Percentiles rank a stretch among this genome's conserved stretches.
Evolutionary conservation across 2,329 filamentous ascomycete species (phyloP).

Genomic region (Alternaria viburni): DNA sequence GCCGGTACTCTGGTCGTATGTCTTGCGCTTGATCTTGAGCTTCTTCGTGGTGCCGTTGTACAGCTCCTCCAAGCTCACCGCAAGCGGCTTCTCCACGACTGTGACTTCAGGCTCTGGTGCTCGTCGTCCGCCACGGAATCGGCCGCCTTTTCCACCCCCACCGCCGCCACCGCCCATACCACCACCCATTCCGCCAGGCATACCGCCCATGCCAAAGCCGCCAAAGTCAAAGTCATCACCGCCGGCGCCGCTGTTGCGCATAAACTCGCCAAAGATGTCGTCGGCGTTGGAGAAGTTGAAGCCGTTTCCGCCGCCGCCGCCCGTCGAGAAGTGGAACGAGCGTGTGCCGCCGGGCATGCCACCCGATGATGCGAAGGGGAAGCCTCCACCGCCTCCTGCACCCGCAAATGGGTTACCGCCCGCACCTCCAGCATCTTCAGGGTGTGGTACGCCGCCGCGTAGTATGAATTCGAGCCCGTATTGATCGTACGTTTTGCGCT

Average conservation of each 20-base stretch:
- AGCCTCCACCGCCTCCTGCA: slow-evolving; percentile 53
- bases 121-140: slow-evolving; percentile 50
- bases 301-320: slow-evolving; percentile 61
- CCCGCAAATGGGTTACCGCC: slow-evolving; percentile 55
- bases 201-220: slow-evolving; percentile 48
- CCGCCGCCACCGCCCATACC: slow-evolving; percentile 61
- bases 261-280: slow-evolving; percentile 84
- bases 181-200: slow-evolving; percentile 36
- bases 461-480: slow-evolving; percentile 93
- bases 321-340: slow-evolving; percentile 70
- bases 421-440: slow-evolving; percentile 48
- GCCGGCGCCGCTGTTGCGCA: slow-evolving; percentile 65
- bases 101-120: slow-evolving; percentile 80
- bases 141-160: slow-evolving; percentile 43
- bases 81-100: slow-evolving; percentile 83
- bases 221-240: slow-evolving; percentile 59
- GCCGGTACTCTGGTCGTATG: slow-evolving; percentile 78
- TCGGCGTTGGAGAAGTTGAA: slow-evolving; percentile 86
- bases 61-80: slow-evolving; percentile 84
- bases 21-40: slow-evolving; percentile 97
- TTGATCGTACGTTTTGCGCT: slow-evolving; percentile 93
- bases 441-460: slow-evolving; percentile 74
- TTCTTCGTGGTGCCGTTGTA: slow-evolving; percentile 90
- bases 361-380: slow-evolving; percentile 63
- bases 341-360: slow-evolving; percentile 62